Evolutionary conservation across 2,329 filamentous ascomycete species (phyloP), one percentile per base, ranked within the genome.

Genomic region (Reticulascus tulasneorum): DNA sequence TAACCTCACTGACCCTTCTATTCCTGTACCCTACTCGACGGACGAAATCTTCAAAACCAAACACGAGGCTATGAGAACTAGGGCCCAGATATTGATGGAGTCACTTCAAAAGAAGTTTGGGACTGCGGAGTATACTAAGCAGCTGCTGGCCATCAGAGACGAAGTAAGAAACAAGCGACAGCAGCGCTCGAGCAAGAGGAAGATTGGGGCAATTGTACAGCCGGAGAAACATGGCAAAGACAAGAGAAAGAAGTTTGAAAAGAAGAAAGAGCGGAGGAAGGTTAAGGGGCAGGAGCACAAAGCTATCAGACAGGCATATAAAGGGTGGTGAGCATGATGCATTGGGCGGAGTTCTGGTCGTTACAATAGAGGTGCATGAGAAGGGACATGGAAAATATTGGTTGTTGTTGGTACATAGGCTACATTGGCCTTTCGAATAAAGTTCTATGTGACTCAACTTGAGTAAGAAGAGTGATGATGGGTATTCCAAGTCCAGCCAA

Each of bases 51-150:
- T 90, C 67, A 78, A 75, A 47, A 68, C 73, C 6, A 75, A 72
- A 15, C 84, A 90, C 58, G 84, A 88, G 45, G 69, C 69, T 1
- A 68, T 98, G 22, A 79, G 84, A 48, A 72, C 77, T 25, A 81
- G 82, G 38, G 84, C 86, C 5, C 77, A 84, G 47, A 84, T 91
- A 50, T 69, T 90, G 9, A 81, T 97, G 68, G 84, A 88, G 45
- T 65, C 75, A n/a, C 58, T 98, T 40, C 89, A 95, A 66, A 84
- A 82, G 66, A 89, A 86, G 55, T 71, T 95, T 33, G 93, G 91
- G 25, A 87, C 84, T 3, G 77, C 80, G 1, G 79, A 78, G 44
- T 98, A 90, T 63, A 80, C 90, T n/a, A 71, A 73, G 36, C 73
- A 82, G 29, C 70, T 97, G 53, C 62, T 86, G 24, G 74, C 75